A percentile compares a stretch with the other conserved stretches of the same genome.
These are phyloP conservation scores for Ogataea methanolica DNA, from an alignment of 805 yeast species.

Conservation along the genomic window DNA sequence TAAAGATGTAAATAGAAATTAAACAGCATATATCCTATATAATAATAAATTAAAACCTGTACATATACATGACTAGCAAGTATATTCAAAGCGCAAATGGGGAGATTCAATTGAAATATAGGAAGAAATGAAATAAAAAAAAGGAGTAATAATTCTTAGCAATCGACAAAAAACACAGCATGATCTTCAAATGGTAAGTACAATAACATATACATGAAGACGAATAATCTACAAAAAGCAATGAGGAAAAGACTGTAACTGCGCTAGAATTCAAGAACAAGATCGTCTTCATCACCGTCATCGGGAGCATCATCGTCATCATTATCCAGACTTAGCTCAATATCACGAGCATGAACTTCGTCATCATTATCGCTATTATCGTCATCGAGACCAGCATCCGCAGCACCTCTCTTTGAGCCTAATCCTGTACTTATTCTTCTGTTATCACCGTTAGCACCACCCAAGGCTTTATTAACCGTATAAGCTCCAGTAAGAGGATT, in stretches of 20 bases:
- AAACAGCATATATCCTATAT: too few species aligned
- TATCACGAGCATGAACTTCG: neutral
- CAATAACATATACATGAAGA: too few species aligned
- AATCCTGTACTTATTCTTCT: neutral
- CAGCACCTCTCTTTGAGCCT: neutral
- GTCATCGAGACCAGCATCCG: neutral
- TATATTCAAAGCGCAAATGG: neutral
- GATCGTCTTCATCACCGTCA: too few species aligned
- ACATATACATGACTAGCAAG: neutral
- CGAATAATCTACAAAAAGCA: too few species aligned
- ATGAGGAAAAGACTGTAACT: too few species aligned
- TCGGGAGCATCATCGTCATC: neutral
- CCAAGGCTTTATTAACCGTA: neutral
- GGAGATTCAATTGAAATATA: too few species aligned
- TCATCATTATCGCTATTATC: conserved; percentile 1
- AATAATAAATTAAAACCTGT: neutral
- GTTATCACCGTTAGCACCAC: neutral
- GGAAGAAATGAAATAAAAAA: too few species aligned
- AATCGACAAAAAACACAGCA: too few species aligned
- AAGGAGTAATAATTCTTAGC: neutral
- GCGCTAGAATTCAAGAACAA: too few species aligned
- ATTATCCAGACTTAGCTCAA: neutral
- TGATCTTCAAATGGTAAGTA: too few species aligned
- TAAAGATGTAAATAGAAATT: too few species aligned
- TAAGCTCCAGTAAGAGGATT: neutral